These are phyloP conservation scores for Pseudonectria buxi DNA, from an alignment of 2,329 filamentous ascomycete genomes.

Conservation along the genomic window DNA sequence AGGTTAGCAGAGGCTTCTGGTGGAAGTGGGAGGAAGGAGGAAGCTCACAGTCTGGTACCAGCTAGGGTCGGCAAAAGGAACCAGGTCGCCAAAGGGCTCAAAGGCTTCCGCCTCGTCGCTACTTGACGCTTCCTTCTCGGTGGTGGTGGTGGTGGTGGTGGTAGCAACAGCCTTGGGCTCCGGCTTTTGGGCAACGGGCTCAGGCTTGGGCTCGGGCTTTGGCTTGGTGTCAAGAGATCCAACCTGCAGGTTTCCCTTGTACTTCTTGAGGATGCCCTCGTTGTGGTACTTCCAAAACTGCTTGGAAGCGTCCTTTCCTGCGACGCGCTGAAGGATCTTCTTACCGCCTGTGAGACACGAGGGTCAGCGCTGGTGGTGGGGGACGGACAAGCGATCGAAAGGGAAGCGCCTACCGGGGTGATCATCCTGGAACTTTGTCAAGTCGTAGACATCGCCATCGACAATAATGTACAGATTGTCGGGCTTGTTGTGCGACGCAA, in stretches of 20 bases:
- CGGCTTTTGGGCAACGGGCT: slow-evolving; percentile 36
- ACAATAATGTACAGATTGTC: slow-evolving; percentile 84
- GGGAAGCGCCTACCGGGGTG: slow-evolving; percentile 58
- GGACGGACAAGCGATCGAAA: background rate
- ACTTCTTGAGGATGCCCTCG: slow-evolving; percentile 82
- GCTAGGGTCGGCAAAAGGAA: slow-evolving; percentile 85
- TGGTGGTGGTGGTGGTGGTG: slow-evolving; percentile 24
- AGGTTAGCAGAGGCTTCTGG: background rate
- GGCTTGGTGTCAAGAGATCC: slow-evolving; percentile 87
- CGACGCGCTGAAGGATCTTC: slow-evolving; percentile 58
- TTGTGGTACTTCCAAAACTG: slow-evolving; percentile 75
- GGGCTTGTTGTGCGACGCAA: slow-evolving; percentile 84
- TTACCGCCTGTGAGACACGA: slow-evolving; percentile 43
- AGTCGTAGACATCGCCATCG: slow-evolving; percentile 91
- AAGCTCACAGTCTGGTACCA: slow-evolving; percentile 86
- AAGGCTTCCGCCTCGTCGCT: slow-evolving; percentile 59
- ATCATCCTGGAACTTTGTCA: slow-evolving; percentile 82
- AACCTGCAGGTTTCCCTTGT: slow-evolving; percentile 66
- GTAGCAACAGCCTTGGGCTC: slow-evolving; percentile 36
- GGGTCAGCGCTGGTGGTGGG: background rate
- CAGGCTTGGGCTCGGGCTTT: slow-evolving; percentile 49
- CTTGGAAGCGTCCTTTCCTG: slow-evolving; percentile 60
- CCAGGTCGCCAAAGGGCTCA: slow-evolving; percentile 76
- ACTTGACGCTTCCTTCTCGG: slow-evolving; percentile 38
- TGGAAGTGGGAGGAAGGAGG: background rate